Conservation (phyloP, 139 green algal genomes). For the Ostreobium quekettii region DNA sequence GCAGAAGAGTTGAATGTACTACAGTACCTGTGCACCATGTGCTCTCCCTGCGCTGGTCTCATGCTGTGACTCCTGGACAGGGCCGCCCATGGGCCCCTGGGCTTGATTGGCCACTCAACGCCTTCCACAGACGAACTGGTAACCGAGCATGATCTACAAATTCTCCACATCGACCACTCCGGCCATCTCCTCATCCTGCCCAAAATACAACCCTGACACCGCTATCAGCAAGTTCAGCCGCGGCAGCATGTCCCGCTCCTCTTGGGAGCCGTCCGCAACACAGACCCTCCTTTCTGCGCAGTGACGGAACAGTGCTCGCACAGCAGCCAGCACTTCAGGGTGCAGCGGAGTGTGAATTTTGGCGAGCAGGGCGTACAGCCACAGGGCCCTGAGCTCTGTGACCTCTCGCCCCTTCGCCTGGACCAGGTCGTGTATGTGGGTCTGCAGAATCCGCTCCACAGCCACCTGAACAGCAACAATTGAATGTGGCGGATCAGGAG, state of each 20-base stretch:
- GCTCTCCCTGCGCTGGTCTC: too few relatives aligned
- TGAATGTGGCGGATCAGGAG: too few relatives aligned
- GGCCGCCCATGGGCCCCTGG: too few relatives aligned
- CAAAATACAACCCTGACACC: constrained; percentile 67
- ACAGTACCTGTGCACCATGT: too few relatives aligned
- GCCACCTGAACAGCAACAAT: background rate
- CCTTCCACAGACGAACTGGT: too few relatives aligned
- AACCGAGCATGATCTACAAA: too few relatives aligned
- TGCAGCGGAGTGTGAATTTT: constrained; percentile 13
- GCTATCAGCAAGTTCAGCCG: constrained; percentile 66
- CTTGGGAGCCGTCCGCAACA: background rate
- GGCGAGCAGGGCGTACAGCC: constrained; percentile 4
- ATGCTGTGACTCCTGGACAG: too few relatives aligned
- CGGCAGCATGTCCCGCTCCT: constrained; percentile 26
- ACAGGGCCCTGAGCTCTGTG: background rate
- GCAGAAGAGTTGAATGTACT: too few relatives aligned
- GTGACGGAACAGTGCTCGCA: constrained; percentile 7
- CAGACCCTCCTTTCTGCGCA: background rate
- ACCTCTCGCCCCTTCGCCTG: background rate
- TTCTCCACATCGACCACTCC: constrained; percentile 18
- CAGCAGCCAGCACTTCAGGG: background rate
- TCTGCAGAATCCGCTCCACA: background rate
- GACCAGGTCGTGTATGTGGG: background rate
- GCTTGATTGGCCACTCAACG: too few relatives aligned
- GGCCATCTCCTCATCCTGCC: constrained; percentile 58